Percentiles rank a stretch among this genome's conserved stretches.
Conservation (phyloP, 352 stramenopile species). For the Pilasporangium apinafurcum region DNA sequence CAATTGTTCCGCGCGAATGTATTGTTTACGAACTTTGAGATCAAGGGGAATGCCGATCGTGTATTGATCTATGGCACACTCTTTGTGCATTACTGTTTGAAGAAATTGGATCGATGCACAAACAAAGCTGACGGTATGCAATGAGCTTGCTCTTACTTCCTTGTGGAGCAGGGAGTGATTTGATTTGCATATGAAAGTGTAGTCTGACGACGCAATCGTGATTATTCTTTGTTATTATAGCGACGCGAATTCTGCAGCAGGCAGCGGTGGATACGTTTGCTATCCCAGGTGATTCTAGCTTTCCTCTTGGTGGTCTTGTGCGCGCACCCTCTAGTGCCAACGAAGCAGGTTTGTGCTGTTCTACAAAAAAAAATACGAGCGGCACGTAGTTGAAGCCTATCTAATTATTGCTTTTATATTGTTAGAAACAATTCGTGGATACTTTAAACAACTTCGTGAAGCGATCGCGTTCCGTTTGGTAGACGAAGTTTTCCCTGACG, state of each 20-base stretch:
- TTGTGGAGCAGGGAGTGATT: not conserved
- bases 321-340: slow-evolving; percentile 59
- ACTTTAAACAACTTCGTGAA: slow-evolving; percentile 90
- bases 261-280: slow-evolving; percentile 80
- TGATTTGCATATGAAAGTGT: not conserved
- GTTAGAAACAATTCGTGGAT: slow-evolving; percentile 76
- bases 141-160: not conserved
- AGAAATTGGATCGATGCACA: slow-evolving; percentile 83
- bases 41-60: slow-evolving; percentile 88
- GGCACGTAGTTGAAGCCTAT: too few relatives aligned
- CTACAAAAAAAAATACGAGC: not conserved
- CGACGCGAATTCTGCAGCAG: slow-evolving; percentile 71
- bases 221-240: slow-evolving; percentile 13
- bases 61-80: slow-evolving; percentile 94
- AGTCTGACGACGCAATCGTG: too few relatives aligned
- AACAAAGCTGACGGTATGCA: slow-evolving; percentile 64
- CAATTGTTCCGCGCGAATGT: slow-evolving; percentile 92
- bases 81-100: slow-evolving; percentile 88
- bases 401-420: not conserved
- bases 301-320: slow-evolving; percentile 77
- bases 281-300: slow-evolving; percentile 82
- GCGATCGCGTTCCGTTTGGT: slow-evolving; percentile 73
- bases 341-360: slow-evolving; percentile 49
- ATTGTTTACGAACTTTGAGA: slow-evolving; percentile 92
- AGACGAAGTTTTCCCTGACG: slow-evolving; percentile 82